These are phyloP conservation scores for Colletotrichum sp. DNA, from an alignment of 2,329 filamentous ascomycete species.

Conservation along the genomic window DNA sequence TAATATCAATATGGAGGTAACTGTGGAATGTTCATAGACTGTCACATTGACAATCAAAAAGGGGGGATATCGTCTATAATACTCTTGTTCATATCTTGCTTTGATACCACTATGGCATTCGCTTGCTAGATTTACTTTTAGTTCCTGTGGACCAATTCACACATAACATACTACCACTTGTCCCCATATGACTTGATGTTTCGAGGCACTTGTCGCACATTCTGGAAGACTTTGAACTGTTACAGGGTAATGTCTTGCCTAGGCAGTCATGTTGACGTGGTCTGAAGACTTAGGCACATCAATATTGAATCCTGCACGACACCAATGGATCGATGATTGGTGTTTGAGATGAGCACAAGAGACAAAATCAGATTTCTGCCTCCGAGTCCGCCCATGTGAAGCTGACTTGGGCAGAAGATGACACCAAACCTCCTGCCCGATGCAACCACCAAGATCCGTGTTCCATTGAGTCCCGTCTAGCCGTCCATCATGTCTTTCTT, in stretches of 20 bases:
- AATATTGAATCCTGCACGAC: background rate
- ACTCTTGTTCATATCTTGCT: conserved; percentile 11
- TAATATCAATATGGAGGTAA: background rate
- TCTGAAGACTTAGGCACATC: rapidly evolving
- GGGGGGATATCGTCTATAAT: conserved; percentile 1
- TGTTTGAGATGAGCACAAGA: background rate
- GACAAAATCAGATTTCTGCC: background rate
- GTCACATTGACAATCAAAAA: background rate
- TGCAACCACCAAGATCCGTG: background rate
- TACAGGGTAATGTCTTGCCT: background rate
- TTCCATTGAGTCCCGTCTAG: background rate
- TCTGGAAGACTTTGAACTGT: background rate
- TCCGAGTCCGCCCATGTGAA: background rate
- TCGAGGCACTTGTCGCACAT: background rate
- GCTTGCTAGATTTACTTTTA: conserved; percentile 11
- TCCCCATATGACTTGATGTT: background rate
- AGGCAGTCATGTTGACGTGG: background rate
- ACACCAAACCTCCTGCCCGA: background rate
- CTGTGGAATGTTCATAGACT: background rate
- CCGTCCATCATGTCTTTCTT: background rate
- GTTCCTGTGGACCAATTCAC: background rate
- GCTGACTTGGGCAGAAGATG: background rate
- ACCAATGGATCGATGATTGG: background rate
- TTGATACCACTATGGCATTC: conserved; percentile 14
- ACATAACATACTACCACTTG: background rate